Conservation (phyloP, 257 asterid species). For the Paulownia fortunei region DNA sequence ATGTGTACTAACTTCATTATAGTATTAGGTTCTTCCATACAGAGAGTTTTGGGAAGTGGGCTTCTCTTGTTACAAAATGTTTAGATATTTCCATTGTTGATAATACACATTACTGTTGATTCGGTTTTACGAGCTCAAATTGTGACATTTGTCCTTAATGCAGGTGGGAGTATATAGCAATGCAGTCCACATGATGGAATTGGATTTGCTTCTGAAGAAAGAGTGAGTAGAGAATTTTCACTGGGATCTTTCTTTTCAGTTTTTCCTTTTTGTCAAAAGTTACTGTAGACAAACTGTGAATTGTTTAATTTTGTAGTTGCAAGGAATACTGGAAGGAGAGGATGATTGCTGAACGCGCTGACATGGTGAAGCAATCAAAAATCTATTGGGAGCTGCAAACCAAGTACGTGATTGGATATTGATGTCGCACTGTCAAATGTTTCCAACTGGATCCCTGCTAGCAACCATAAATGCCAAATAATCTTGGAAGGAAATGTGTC, state of each 20-base stretch:
- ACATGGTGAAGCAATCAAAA: slow-evolving; percentile 77
- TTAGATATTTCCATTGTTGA: neutral
- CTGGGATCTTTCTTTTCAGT: neutral
- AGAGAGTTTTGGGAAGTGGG: neutral
- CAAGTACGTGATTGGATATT: slow-evolving; percentile 69
- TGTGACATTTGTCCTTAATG: slow-evolving; percentile 8
- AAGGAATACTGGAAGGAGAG: slow-evolving; percentile 83
- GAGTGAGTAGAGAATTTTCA: slow-evolving; percentile 46
- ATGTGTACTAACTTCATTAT: neutral
- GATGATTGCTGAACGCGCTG: slow-evolving; percentile 57
- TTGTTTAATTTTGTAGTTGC: slow-evolving; percentile 43
- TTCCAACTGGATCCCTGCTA: neutral
- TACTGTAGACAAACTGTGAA: neutral
- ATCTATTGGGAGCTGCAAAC: slow-evolving; percentile 72
- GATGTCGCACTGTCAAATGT: neutral
- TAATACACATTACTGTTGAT: neutral
- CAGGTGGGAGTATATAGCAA: slow-evolving; percentile 69
- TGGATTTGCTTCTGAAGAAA: slow-evolving; percentile 73
- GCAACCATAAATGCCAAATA: neutral
- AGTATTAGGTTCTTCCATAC: neutral
- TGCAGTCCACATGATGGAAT: slow-evolving; percentile 73
- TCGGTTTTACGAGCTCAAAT: neutral
- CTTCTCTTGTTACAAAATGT: neutral
- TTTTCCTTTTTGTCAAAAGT: neutral
- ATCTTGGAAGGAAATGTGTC: neutral